These are phyloP conservation scores for Lathyrus sativus DNA, from an alignment of 306 rosid species.

Conservation along the genomic window DNA sequence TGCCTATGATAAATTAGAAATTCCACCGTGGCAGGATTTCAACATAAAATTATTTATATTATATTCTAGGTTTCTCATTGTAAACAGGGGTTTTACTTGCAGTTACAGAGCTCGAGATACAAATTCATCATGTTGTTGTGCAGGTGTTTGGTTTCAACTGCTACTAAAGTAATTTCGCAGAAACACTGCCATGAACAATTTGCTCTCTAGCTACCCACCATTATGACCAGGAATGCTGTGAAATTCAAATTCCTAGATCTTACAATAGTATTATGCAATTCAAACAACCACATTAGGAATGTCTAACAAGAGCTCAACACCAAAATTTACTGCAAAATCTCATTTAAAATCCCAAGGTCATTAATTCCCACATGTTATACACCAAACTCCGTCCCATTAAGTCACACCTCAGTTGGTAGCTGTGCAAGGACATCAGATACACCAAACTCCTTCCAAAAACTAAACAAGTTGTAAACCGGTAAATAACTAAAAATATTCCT, in stretches of 20 bases:
- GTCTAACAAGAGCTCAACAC: constrained; percentile 24
- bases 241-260: constrained; percentile 23
- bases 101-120: constrained; percentile 11
- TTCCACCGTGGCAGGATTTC: constrained; percentile 9
- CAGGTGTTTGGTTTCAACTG: constrained; percentile 1
- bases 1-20: constrained; percentile 7
- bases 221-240: neutral
- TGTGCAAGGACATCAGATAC: no score
- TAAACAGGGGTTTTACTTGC: constrained; percentile 13
- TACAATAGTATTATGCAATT: constrained; percentile 20
- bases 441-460: neutral
- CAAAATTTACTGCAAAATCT: constrained; percentile 15
- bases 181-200: constrained; percentile 2
- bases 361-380: neutral
- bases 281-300: constrained; percentile 22
- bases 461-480: neutral
- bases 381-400: constrained; percentile 3
- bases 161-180: constrained; percentile 6
- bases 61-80: constrained; percentile 5
- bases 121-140: constrained; percentile 13
- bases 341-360: constrained; percentile 1
- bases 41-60: neutral
- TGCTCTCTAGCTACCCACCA: constrained; percentile 23
- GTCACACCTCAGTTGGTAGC: no score
- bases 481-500: constrained; percentile 3